A percentile compares a stretch with the other conserved stretches of the same genome.
phyloP scores from a whole-genome alignment of 352 stramenopile species.

The Globisporangium spinosum region DNA sequence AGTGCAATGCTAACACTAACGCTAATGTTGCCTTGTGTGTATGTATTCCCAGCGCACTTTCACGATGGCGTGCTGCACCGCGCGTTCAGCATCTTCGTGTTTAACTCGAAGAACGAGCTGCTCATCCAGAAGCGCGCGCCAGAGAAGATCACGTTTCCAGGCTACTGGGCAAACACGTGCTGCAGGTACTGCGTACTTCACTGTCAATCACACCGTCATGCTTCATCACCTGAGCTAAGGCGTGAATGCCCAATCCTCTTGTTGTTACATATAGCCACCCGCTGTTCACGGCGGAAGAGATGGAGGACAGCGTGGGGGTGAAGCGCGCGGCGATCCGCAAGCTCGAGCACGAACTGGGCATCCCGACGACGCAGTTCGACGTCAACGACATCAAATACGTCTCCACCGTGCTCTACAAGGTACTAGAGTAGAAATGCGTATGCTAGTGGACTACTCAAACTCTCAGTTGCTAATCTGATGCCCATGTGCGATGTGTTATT shows the following conservation, averaged over 20 bases:
- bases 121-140: constrained; percentile 90
- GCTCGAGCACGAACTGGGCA: constrained; percentile 97
- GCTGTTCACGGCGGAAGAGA: constrained; percentile 90
- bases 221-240: no score
- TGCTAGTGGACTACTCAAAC: constrained; percentile 11
- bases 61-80: constrained; percentile 77
- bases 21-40: background rate
- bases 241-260: no score
- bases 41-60: constrained; percentile 45
- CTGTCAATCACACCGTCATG: no score
- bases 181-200: constrained; percentile 64
- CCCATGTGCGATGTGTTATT: background rate
- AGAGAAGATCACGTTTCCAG: constrained; percentile 99
- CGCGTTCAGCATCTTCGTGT: constrained; percentile 86
- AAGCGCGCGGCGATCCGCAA: constrained; percentile 96
- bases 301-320: constrained; percentile 75
- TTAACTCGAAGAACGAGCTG: constrained; percentile 83
- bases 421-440: constrained; percentile 22
- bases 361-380: constrained; percentile 80
- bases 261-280: constrained; percentile 78
- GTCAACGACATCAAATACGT: constrained; percentile 93
- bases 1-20: background rate
- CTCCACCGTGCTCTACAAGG: constrained; percentile 98
- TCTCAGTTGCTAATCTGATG: background rate
- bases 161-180: constrained; percentile 99